A percentile compares a stretch with the other conserved stretches of the same genome.
Evolutionary conservation across 768 basidiomycete species (phyloP).

Genomic region (Termitomyces eurrhizus): DNA sequence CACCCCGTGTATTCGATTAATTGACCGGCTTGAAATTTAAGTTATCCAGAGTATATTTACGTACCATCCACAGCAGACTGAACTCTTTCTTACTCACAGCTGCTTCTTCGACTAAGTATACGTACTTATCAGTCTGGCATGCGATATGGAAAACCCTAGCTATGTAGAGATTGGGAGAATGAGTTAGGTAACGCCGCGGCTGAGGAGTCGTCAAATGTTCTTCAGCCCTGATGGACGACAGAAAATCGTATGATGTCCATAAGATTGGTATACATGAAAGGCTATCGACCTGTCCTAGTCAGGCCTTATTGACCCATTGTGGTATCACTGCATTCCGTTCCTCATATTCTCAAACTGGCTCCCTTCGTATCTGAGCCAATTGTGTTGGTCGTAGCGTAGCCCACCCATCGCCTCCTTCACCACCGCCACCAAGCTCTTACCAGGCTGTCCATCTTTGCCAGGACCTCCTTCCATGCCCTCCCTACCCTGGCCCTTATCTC

Average conservation of each 20-base stretch:
- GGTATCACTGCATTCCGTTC: conserved; percentile 49
- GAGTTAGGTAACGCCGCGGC: not conserved
- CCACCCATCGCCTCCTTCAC: conserved; percentile 79
- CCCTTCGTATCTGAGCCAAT: conserved; percentile 78
- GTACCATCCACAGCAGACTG: not conserved
- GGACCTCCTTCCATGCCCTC: conserved; percentile 72
- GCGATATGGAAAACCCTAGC: not conserved
- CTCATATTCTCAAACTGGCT: conserved; percentile 81
- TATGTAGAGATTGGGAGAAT: too few species aligned
- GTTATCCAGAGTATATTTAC: not conserved
- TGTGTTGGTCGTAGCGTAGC: conserved; percentile 54
- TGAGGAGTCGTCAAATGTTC: not conserved
- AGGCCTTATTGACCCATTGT: not conserved
- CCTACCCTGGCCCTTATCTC: conserved; percentile 69
- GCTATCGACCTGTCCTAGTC: not conserved
- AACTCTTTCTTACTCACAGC: not conserved
- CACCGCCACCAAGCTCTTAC: conserved; percentile 65
- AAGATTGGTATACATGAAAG: not conserved
- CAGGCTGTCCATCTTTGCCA: conserved; percentile 72
- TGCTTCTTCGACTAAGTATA: not conserved
- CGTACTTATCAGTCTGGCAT: not conserved
- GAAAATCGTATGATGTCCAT: not conserved
- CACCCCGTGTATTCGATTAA: conserved; percentile 6
- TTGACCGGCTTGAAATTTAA: not conserved
- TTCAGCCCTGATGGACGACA: not conserved